Percentiles rank a stretch among this genome's conserved stretches.
Conservation (phyloP, 306 rosid species). For the Abrus precatorius region DNA sequence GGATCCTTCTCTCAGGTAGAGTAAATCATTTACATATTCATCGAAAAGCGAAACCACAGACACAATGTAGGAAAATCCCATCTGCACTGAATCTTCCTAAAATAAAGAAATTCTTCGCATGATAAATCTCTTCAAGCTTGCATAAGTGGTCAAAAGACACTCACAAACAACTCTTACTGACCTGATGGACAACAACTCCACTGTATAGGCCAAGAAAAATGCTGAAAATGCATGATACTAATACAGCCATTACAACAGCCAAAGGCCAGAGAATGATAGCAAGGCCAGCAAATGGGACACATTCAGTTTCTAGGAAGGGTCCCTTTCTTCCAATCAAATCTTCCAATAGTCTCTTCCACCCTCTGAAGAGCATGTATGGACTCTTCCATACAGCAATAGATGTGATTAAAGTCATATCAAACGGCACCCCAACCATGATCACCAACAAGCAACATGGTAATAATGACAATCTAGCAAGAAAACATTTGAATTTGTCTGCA, state of each 20-base stretch:
- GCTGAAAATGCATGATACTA: constrained; percentile 64
- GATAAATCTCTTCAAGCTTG: constrained; percentile 19
- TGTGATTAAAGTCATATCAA: constrained; percentile 65
- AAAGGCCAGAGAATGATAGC: constrained; percentile 88
- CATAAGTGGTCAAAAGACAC: constrained; percentile 15
- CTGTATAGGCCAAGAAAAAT: constrained; percentile 71
- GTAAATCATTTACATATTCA: constrained; percentile 86
- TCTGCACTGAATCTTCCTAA: constrained; percentile 70
- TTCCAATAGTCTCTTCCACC: constrained; percentile 90
- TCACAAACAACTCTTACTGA: constrained; percentile 33
- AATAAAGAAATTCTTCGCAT: not conserved
- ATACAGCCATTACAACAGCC: constrained; percentile 71
- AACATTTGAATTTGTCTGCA: not conserved
- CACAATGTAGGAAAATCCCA: constrained; percentile 77
- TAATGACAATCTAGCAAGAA: constrained; percentile 57
- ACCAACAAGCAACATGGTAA: constrained; percentile 79
- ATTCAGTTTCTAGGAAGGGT: constrained; percentile 81
- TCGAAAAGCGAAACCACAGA: constrained; percentile 83
- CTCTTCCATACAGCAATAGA: constrained; percentile 79
- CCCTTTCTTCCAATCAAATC: constrained; percentile 89
- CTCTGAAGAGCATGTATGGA: constrained; percentile 78
- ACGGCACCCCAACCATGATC: constrained; percentile 63
- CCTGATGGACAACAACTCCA: constrained; percentile 84
- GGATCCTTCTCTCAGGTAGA: constrained; percentile 83
- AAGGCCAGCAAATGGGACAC: constrained; percentile 89